Evolutionary conservation across 2,329 filamentous ascomycete species (phyloP), one percentile per base, ranked within the genome.

Genomic region (Apiospora kogelbergensis): DNA sequence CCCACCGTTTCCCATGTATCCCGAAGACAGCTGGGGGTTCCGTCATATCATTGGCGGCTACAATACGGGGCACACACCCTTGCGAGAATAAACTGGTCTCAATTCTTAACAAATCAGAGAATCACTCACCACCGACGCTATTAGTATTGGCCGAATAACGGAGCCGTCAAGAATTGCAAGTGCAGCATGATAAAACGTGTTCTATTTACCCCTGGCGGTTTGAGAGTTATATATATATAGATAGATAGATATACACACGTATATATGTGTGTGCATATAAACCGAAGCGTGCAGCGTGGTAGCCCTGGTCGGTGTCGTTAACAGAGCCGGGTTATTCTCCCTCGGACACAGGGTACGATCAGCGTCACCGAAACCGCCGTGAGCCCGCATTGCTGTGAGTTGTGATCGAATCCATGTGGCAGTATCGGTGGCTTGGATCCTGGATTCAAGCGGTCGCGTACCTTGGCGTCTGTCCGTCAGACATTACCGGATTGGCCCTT

Each of bases 401-500:
- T 60, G 26, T 53, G 46, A 60, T 11, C 53, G 30, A 60, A 22
- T 26, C 48, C 48, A 57, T 57, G 53, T 33, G 30, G 53, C 53
- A 60, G 53, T 37, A 60, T 60, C 30, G 30, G 53, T 60, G 53
- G 53, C 53, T 60, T 60, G 53, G 48, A 17, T 48, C 22, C 48
- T 60, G 53, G 30, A 60, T 11, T n/a, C 53, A 60, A 60, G 53
- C 53, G 53, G 53, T 60, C 53, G 30, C 30, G 53, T 60, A 60
- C 30, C 30, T 37, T 60, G 53, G 53, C 53, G 53, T n/a, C 53
- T 60, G 53, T 60, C 46, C 4, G 44, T 46, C 44, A 46, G 44
- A 10, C 48, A 37, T 60, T 33, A 20, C 53, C 26, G 53, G 30
- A 60, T 60, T n/a, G 53, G 53, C 53, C 53, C 9, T 22, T 37